A percentile compares a stretch with the other conserved stretches of the same genome.
Conservation (phyloP, 2,329 filamentous ascomycete genomes). For the Coniochaeta ligniaria region DNA sequence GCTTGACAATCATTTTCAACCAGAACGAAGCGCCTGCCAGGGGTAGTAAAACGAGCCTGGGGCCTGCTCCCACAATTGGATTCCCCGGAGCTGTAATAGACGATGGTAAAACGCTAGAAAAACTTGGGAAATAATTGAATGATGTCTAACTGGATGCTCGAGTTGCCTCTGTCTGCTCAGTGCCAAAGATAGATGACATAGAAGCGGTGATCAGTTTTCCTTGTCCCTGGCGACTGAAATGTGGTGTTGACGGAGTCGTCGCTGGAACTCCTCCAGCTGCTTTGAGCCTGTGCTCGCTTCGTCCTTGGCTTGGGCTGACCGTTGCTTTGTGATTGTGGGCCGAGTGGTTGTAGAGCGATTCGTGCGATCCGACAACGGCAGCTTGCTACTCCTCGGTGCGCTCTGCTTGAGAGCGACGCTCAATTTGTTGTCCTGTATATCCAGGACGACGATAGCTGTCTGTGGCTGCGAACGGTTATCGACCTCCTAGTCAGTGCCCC, state of each 20-base stretch:
- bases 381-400: neutral
- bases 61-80: neutral
- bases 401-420: neutral
- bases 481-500: conserved; percentile 28
- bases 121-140: neutral
- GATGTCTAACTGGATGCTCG: neutral
- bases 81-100: neutral
- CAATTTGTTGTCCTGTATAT: conserved; percentile 2
- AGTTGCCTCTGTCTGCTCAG: neutral
- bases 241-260: neutral
- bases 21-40: neutral
- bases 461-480: conserved; percentile 7
- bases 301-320: neutral
- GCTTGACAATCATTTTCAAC: neutral
- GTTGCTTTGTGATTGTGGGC: neutral
- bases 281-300: neutral
- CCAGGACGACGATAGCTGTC: conserved; percentile 5
- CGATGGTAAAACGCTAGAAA: neutral
- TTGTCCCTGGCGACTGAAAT: neutral
- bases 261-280: neutral
- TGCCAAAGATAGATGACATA: neutral
- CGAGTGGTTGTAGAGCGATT: neutral
- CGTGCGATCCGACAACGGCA: neutral
- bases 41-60: neutral
- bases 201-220: neutral